A percentile compares a stretch with the other conserved stretches of the same genome.
Evolutionary conservation across 495 filamentous ascomycete genomes (phyloP).

Genomic region (Annulohypoxylon stygium): DNA sequence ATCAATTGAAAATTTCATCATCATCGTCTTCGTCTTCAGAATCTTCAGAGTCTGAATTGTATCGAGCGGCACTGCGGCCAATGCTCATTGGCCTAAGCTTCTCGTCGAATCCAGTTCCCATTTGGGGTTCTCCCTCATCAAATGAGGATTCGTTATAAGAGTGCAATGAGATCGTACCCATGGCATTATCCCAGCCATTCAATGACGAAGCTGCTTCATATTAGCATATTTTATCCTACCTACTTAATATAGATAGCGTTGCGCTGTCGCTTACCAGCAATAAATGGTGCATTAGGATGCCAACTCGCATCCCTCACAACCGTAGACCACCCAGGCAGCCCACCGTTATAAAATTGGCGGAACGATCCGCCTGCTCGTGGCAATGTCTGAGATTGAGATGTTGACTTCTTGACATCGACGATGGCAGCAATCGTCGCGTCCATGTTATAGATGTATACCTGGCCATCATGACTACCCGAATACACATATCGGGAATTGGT

Average conservation of each 20-base stretch:
- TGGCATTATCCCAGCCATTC: constrained; percentile 77
- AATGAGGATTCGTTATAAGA: constrained; percentile 75
- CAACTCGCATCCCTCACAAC: constrained; percentile 94
- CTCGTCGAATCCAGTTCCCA: constrained; percentile 69
- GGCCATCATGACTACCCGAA: constrained; percentile 87
- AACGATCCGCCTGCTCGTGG: constrained; percentile 16
- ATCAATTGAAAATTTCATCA: not conserved
- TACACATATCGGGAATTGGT: constrained; percentile 95
- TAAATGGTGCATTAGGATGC: constrained; percentile 90
- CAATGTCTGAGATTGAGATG: constrained; percentile 50
- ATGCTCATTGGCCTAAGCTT: constrained; percentile 50
- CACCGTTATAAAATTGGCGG: constrained; percentile 52
- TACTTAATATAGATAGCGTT: not conserved
- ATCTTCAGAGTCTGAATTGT: constrained; percentile 21
- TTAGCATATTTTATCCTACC: constrained; percentile 5
- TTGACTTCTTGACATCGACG: constrained; percentile 81
- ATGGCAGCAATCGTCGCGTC: constrained; percentile 87
- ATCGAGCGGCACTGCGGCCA: not conserved
- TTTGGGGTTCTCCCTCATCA: constrained; percentile 75
- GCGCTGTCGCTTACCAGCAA: constrained; percentile 74
- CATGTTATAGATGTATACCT: constrained; percentile 91
- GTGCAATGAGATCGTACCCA: constrained; percentile 82
- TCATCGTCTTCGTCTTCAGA: constrained; percentile 23
- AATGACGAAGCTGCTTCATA: constrained; percentile 74
- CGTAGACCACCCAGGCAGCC: constrained; percentile 71